A percentile compares a stretch with the other conserved stretches of the same genome.
phyloP scores from a whole-genome alignment of 352 stramenopile genomes.

The Phytophthora capsici region DNA sequence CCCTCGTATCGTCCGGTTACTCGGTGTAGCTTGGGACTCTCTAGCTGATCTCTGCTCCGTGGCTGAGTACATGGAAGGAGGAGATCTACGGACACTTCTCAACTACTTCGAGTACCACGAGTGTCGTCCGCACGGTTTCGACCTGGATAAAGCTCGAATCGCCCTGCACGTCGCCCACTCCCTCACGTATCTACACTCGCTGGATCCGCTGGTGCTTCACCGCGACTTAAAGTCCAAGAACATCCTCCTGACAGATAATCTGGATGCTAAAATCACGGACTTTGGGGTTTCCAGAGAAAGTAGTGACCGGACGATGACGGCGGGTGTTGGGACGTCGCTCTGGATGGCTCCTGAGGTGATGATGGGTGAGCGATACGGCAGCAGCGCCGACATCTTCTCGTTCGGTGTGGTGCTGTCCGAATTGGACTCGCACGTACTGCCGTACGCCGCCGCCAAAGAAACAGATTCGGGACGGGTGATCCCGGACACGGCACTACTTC shows the following conservation, averaged over 20 bases:
- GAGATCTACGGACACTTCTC: slow-evolving; percentile 47
- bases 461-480: slow-evolving; percentile 30
- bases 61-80: slow-evolving; percentile 51
- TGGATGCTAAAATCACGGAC: slow-evolving; percentile 53
- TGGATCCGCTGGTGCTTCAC: slow-evolving; percentile 47
- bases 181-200: slow-evolving; percentile 54
- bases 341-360: slow-evolving; percentile 61
- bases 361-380: slow-evolving; percentile 50
- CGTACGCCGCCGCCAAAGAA: slow-evolving; percentile 29
- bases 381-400: slow-evolving; percentile 56
- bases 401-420: slow-evolving; percentile 56
- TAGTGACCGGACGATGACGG: slow-evolving; percentile 43
- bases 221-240: slow-evolving; percentile 68
- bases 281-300: slow-evolving; percentile 52
- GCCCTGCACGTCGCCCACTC: slow-evolving; percentile 39
- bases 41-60: slow-evolving; percentile 50
- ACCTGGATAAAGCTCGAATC: slow-evolving; percentile 43
- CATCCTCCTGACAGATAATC: slow-evolving; percentile 39
- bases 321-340: slow-evolving; percentile 41
- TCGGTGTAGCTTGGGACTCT: slow-evolving; percentile 60
- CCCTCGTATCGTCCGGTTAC: slow-evolving; percentile 44
- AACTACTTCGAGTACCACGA: slow-evolving; percentile 37
- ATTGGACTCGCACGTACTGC: slow-evolving; percentile 49
- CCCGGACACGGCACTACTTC: slow-evolving; percentile 44
- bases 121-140: slow-evolving; percentile 38